Base-by-base conservation (phyloP, 805 yeast species). In the Sugiyamaella chiloensis region DNA sequence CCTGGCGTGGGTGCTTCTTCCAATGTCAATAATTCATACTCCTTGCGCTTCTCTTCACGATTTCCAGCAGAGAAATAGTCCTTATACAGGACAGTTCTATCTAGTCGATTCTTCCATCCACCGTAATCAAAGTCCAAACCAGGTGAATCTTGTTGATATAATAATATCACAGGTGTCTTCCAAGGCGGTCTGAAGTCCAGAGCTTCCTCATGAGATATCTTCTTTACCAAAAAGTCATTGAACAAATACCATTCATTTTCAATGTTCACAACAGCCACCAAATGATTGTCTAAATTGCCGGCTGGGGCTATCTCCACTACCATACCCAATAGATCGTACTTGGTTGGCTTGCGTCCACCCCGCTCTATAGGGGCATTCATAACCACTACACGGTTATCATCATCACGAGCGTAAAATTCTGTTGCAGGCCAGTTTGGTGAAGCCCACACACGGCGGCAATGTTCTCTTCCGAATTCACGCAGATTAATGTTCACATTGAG, bases 191-290 rank as follows among this genome's bases (percentile, higher is more conserved):
- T 68, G 41, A 88, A 66, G 60, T 88, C 79, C 41, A 89, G 72
- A 0, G 86, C 97, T 56, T 93, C 97, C 11, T 74, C 76, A 56
- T 83, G 87, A 1, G 83, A 74, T 0, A 93, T 73, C 20, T 80
- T 82, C 57, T 80, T 77, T 12, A 90, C 98, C 54, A 93, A 69
- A 65, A 91, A 93, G 64, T 93, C 98, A 61, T 93, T 93, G 64
- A 93, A 88, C 60, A 93, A 64, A 59, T 75, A 80, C 99, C 99
- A 93, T 24, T 63, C 47, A 14, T 52, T 56, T 7, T 50, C 56
- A 27, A 63, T 54, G 7, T 60, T 54, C 19, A 68, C 52, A 4
- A 67, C 51, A 3, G 72, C 57, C 16, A 71, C 71, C 35, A 63
- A 54, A 41, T 71, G 74, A 8, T 53, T 54, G 26, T 61, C 65